Base-by-base conservation (phyloP, 129 eudicot genomes). In the Arctium lappa region DNA sequence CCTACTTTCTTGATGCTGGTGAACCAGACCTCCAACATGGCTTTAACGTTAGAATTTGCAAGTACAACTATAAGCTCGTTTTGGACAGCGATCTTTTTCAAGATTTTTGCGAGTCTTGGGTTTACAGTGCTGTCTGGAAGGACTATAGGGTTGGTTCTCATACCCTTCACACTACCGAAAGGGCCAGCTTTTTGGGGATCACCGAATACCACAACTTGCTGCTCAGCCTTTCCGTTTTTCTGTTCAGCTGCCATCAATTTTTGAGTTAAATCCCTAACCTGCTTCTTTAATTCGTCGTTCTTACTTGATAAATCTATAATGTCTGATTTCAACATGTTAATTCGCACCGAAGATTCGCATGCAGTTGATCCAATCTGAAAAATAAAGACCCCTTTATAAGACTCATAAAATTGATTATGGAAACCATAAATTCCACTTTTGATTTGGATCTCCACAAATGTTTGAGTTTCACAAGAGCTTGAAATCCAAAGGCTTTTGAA, bases 41-140 rank as follows among this genome's bases (percentile, higher is more conserved):
- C 76, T 85, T 87, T 86, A 6, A 90, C 97, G 81, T 92, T 92
- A 7, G 94, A 81, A 88, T 90, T 92, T 69, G 97, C 97, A 38
- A 92, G 88, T 42, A 86, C 90, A 50, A 92, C 94, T 84, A 92
- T 90, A 36, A 92, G 86, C 81, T 92, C 97, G 69, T 90, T 92
- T 29, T 81, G 16, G 48, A 92, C 85, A 71, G 94, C 91, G 38
- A 92, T 83, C 81, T 90, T 83, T 38, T 86, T 63, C 71, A 92
- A 86, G 74, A 92, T 80, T 44, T 90, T 86, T 40, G 88, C 86
- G n/a, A 92, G 89, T 79, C 94, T 86, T 29, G 93, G 91, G 86
- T 92, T 92, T 18, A 91, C 88, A 6, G 91, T 86, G 32, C 86
- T 92, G 69, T 90, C 94, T 0, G 97, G 91, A 9, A 89, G 72